These are phyloP conservation scores for Cyclocybe aegerita DNA, from an alignment of 768 basidiomycete genomes.

Conservation along the genomic window DNA sequence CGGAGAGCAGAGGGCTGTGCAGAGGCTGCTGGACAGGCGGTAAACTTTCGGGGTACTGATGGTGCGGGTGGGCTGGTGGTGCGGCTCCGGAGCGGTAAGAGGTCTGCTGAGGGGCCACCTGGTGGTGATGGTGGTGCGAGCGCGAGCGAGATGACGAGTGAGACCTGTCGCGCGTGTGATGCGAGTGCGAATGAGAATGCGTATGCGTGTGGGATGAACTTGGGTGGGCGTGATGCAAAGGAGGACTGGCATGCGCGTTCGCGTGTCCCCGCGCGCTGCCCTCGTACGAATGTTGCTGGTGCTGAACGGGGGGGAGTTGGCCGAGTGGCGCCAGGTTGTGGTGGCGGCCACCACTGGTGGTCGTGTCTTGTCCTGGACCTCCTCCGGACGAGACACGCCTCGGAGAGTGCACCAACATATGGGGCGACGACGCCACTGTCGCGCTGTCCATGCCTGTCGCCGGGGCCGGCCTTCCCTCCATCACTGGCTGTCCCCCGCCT, in stretches of 20 bases:
- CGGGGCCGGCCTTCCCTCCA: conserved; percentile 50
- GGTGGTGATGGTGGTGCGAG: conserved; percentile 24
- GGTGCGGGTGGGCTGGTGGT: conserved; percentile 24
- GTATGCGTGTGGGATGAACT: conserved; percentile 42
- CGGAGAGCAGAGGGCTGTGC: conserved; percentile 52
- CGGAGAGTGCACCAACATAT: conserved; percentile 40
- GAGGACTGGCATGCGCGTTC: conserved; percentile 37
- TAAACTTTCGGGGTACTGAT: conserved; percentile 48
- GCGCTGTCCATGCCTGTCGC: conserved; percentile 43
- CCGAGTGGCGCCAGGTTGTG: conserved; percentile 51
- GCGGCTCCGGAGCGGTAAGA: conserved; percentile 34
- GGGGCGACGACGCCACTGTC: conserved; percentile 43
- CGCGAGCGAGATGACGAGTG: conserved; percentile 54
- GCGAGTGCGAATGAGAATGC: conserved; percentile 38
- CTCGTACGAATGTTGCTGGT: conserved; percentile 20
- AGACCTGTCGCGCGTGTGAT: conserved; percentile 47
- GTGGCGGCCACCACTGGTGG: conserved; percentile 23
- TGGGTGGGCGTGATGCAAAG: conserved; percentile 41
- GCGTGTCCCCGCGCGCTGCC: conserved; percentile 20
- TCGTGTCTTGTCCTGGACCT: no score
- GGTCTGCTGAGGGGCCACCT: conserved; percentile 26
- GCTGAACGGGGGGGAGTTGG: conserved; percentile 42
- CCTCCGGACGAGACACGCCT: conserved; percentile 32
- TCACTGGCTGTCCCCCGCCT: conserved; percentile 35
- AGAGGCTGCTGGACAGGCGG: conserved; percentile 44